Conservation (phyloP, 495 filamentous ascomycete genomes). For the Hyaloscypha finlandica region DNA sequence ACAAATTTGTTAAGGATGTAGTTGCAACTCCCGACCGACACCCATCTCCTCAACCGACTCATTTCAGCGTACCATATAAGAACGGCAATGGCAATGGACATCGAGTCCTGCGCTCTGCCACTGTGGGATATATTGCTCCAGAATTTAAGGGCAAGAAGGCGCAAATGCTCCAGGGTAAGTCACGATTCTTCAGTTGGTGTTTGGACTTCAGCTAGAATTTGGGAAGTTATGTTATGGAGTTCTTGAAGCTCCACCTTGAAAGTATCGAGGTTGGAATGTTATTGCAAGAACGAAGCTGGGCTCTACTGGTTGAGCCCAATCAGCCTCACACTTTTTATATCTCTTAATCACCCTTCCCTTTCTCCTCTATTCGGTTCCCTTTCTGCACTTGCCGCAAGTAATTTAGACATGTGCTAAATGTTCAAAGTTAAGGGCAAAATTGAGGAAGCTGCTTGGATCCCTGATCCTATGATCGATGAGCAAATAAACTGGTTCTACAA, state of each 20-base stretch:
- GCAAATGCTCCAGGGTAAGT: slow-evolving; percentile 87
- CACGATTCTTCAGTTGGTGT: background rate
- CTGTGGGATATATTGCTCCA: slow-evolving; percentile 93
- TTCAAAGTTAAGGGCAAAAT: slow-evolving; percentile 30
- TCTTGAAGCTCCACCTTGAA: too few species aligned
- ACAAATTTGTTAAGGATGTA: slow-evolving; percentile 54
- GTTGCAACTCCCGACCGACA: slow-evolving; percentile 59
- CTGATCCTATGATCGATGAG: slow-evolving; percentile 74
- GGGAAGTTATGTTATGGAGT: background rate
- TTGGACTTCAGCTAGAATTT: background rate
- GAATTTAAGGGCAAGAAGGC: slow-evolving; percentile 92
- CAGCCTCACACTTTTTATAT: background rate
- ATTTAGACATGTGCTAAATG: slow-evolving; percentile 15
- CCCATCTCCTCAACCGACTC: slow-evolving; percentile 90
- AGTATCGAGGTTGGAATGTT: background rate
- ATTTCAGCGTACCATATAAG: slow-evolving; percentile 72
- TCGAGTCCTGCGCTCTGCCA: slow-evolving; percentile 78
- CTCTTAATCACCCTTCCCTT: background rate
- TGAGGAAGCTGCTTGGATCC: slow-evolving; percentile 68
- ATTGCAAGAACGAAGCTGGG: background rate
- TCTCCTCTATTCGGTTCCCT: background rate
- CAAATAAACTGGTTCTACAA: slow-evolving; percentile 98
- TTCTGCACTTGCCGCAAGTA: background rate
- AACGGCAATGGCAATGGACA: slow-evolving; percentile 53
- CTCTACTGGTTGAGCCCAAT: background rate